phyloP scores from a whole-genome alignment of 2,329 filamentous ascomycete species.

The Paradendryphiella salina region DNA sequence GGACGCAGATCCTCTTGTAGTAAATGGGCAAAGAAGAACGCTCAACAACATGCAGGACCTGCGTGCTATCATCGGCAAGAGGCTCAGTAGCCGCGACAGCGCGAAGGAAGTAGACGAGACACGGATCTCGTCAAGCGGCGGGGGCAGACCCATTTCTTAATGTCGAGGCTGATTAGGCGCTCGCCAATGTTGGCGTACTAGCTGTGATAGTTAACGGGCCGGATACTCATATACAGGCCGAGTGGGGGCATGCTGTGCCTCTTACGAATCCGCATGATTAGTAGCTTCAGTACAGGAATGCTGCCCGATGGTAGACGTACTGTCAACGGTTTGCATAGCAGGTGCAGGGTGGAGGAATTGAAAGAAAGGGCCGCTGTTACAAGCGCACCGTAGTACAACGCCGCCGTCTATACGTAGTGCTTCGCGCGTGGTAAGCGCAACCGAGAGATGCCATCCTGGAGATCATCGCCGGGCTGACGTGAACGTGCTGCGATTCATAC shows the following conservation, averaged over 20 bases:
- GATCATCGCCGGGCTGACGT: constrained; percentile 11
- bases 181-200: constrained; percentile 1
- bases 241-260: constrained; percentile 6
- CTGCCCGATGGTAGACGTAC: neutral
- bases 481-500: neutral
- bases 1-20: constrained; percentile 11
- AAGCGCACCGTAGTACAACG: constrained; percentile 10
- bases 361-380: constrained; percentile 13
- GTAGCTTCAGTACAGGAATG: neutral
- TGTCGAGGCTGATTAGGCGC: constrained; percentile 1
- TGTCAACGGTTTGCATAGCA: constrained; percentile 3
- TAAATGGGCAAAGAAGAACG: constrained; percentile 4
- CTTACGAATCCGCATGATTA: neutral
- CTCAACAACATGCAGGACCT: constrained; percentile 12
- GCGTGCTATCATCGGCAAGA: neutral
- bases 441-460: constrained; percentile 10
- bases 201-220: neutral
- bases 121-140: constrained; percentile 1
- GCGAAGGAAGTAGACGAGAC: constrained; percentile 5
- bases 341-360: constrained; percentile 1
- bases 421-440: constrained; percentile 15
- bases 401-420: constrained; percentile 5
- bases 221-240: neutral
- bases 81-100: neutral
- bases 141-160: constrained; percentile 6